These are phyloP conservation scores for Arxiozyma slooffiae DNA, from an alignment of 1,139 yeast genomes.

Conservation along the genomic window DNA sequence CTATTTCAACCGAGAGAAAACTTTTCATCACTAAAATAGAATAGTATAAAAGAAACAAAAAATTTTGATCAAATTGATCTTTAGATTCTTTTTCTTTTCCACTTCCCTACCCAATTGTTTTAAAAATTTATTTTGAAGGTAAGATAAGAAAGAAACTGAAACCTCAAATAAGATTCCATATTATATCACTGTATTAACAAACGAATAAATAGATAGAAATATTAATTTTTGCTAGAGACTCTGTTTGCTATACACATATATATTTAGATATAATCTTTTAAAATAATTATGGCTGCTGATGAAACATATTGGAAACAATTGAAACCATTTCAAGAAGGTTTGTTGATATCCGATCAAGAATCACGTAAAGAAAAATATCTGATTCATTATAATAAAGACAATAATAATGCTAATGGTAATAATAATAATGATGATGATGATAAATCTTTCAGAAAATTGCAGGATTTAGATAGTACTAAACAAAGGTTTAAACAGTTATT, in stretches of 20 bases:
- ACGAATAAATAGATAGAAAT: not conserved
- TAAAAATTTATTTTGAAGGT: not conserved
- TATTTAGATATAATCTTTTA: not conserved
- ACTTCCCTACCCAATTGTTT: not conserved
- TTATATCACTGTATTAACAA: not conserved
- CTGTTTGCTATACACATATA: not conserved
- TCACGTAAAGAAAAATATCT: constrained; percentile 37
- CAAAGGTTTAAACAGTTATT: constrained; percentile 71
- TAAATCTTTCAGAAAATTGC: constrained; percentile 32
- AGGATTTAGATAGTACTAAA: constrained; percentile 61
- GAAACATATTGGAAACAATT: constrained; percentile 24
- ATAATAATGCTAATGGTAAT: constrained; percentile 23
- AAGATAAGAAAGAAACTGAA: too few species aligned
- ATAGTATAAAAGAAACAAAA: not conserved
- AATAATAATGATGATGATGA: not conserved
- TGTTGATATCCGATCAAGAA: constrained; percentile 18
- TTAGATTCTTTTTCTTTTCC: not conserved
- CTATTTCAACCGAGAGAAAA: not conserved
- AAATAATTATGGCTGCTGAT: constrained; percentile 14
- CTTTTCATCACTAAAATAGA: not conserved
- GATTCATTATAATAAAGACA: constrained; percentile 39
- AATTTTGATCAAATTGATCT: not conserved
- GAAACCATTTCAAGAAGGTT: constrained; percentile 24
- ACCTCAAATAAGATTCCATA: too few species aligned
- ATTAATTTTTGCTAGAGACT: not conserved